Evolutionary conservation across 371 early-diverging fungal genomes (phyloP).

Genomic region (Parasitella parasitica): DNA sequence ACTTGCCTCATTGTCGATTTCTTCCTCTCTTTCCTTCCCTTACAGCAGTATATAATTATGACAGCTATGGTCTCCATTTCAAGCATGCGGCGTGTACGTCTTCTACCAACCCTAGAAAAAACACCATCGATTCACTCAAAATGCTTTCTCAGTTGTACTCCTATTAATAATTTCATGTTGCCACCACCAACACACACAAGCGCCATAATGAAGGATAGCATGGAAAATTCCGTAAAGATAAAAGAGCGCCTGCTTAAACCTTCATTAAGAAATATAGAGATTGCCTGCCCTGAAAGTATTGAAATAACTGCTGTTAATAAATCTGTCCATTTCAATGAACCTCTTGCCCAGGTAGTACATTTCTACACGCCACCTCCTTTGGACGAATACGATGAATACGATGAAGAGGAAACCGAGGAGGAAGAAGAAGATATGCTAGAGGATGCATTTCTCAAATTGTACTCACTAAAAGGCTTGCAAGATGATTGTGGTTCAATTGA

Average conservation of each 20-base stretch:
- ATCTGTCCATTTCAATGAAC: slow-evolving; percentile 60
- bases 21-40: too few species aligned
- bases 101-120: too few species aligned
- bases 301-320: slow-evolving; percentile 15
- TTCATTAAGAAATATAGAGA: neutral
- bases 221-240: neutral
- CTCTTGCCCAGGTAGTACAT: slow-evolving; percentile 46
- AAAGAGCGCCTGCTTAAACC: neutral
- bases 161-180: neutral
- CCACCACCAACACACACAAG: neutral
- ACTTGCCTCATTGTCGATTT: too few species aligned
- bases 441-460: slow-evolving; percentile 25
- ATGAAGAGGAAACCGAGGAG: slow-evolving; percentile 16
- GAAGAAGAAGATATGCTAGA: slow-evolving; percentile 22
- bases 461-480: slow-evolving; percentile 21
- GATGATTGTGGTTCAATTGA: neutral
- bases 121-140: too few species aligned
- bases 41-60: too few species aligned
- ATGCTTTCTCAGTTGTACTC: neutral
- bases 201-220: neutral
- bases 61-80: too few species aligned
- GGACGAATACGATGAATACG: slow-evolving; percentile 2
- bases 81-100: too few species aligned
- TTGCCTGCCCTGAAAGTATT: neutral
- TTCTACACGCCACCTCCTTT: slow-evolving; percentile 25